Evolutionary conservation across 2,329 filamentous ascomycete species (phyloP), one percentile per base, ranked within the genome.

Genomic region (Claviceps humidiphila): DNA sequence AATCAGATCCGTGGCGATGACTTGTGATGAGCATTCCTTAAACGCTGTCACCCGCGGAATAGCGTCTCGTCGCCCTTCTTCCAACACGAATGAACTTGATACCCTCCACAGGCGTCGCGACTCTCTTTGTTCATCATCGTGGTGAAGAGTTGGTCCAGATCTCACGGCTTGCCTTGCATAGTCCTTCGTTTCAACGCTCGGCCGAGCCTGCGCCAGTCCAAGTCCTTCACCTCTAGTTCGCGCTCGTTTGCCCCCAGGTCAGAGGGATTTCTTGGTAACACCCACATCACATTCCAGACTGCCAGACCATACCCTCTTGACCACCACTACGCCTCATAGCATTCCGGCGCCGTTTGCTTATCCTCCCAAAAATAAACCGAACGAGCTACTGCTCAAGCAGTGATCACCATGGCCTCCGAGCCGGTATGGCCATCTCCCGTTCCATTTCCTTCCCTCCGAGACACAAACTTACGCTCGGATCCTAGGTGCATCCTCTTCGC

Each of bases 401-500:
- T 55, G 53, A 58, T 57, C 61, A 63, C 56, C 58, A 69, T 69
- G 66, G 64, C 64, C 58, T 64, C 66, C 53, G 65, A 69, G 61
- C 61, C 65, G 65, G 66, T 69, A 68, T 64, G 66, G 55, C 55
- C 52, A 54, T 55, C 53, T 54, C 51, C 53, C 56, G 46, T 52
- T 54, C 56, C 47, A 34, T 51, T 49, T 50, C 24, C 26, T 43
- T 41, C 42, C 30, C 42, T 17, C n/a, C 30, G 13, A 47, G 39
- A 50, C 51, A 45, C 30, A 52, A 47, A 40, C 53, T 52, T 22
- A 58, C 53, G 45, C 53, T 55, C 38, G 56, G 50, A 43, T 54
- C 51, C 49, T 41, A 88, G 83, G 81, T 88, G 61, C 82, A 85
- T 68, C 87, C 87, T 63, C 71, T 91, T 71, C 84, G 85, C 71